phyloP scores from a whole-genome alignment of 306 rosid species.

The Hippophae gyantsensis region DNA sequence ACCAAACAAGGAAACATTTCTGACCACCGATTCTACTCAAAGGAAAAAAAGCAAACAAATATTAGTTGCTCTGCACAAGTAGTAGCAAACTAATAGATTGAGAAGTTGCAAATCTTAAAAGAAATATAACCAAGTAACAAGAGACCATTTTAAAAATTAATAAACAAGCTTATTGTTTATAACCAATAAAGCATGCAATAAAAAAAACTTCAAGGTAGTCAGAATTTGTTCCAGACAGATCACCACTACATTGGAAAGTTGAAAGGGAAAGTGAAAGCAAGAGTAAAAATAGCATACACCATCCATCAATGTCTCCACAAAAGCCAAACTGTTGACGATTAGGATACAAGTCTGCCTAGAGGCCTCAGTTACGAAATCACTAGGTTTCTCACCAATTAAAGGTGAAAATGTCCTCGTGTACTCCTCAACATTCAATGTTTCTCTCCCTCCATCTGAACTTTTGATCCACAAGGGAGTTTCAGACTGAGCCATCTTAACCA shows the following conservation, averaged over 20 bases:
- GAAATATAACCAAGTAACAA: too few species aligned
- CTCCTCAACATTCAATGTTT: conserved; percentile 54
- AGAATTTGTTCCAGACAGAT: background rate
- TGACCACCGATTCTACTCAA: conserved; percentile 59
- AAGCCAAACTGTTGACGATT: conserved; percentile 40
- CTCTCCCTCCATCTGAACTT: conserved; percentile 41
- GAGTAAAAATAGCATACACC: conserved; percentile 34
- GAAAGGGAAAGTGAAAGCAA: background rate
- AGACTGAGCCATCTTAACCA: conserved; percentile 51
- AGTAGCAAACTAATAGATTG: conserved; percentile 9
- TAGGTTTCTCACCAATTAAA: conserved; percentile 32
- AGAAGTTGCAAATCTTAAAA: background rate
- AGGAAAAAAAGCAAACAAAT: conserved; percentile 14
- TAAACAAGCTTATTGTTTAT: too few species aligned
- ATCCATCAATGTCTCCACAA: conserved; percentile 60
- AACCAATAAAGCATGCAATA: too few species aligned
- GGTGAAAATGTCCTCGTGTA: conserved; percentile 41
- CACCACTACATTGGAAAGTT: background rate
- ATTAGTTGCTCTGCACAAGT: background rate
- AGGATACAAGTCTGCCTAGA: conserved; percentile 45
- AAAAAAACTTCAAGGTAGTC: background rate
- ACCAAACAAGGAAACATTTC: conserved; percentile 65
- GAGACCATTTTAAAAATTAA: too few species aligned
- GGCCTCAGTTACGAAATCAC: conserved; percentile 51
- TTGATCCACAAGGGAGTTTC: conserved; percentile 64